These are phyloP conservation scores for Gentiana macrophylla DNA, from an alignment of 257 asterid species.

Conservation along the genomic window DNA sequence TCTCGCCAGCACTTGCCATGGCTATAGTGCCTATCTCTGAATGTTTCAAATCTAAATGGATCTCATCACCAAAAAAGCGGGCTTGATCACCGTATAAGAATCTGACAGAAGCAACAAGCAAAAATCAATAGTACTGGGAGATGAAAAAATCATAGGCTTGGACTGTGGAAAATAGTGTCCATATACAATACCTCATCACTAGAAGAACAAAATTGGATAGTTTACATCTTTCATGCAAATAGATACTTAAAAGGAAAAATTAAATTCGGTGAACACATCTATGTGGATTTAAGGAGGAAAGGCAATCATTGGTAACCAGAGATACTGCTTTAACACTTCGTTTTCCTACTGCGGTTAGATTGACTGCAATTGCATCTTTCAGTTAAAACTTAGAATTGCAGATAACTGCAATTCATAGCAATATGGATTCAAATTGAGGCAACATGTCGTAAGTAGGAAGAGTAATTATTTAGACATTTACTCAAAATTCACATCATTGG, in stretches of 20 bases:
- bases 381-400: background rate
- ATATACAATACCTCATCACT: background rate
- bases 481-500: no score
- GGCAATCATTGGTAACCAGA: background rate
- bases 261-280: background rate
- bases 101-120: slow-evolving; percentile 31
- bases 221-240: background rate
- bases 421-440: no score
- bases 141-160: background rate
- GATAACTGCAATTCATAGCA: no score
- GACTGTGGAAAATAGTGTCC: no score
- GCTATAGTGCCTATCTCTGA: slow-evolving; percentile 74
- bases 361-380: background rate
- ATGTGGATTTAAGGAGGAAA: background rate
- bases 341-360: background rate
- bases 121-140: background rate
- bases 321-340: background rate
- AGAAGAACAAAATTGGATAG: background rate
- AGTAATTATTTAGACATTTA: no score
- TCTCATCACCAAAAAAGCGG: slow-evolving; percentile 91
- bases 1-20: slow-evolving; percentile 96
- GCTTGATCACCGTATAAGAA: slow-evolving; percentile 94
- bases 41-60: slow-evolving; percentile 88
- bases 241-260: background rate
- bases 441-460: no score